Evolutionary conservation across 2,329 filamentous ascomycete species (phyloP), one percentile per base, ranked within the genome.

Genomic region (Daldinia eschscholtzii): DNA sequence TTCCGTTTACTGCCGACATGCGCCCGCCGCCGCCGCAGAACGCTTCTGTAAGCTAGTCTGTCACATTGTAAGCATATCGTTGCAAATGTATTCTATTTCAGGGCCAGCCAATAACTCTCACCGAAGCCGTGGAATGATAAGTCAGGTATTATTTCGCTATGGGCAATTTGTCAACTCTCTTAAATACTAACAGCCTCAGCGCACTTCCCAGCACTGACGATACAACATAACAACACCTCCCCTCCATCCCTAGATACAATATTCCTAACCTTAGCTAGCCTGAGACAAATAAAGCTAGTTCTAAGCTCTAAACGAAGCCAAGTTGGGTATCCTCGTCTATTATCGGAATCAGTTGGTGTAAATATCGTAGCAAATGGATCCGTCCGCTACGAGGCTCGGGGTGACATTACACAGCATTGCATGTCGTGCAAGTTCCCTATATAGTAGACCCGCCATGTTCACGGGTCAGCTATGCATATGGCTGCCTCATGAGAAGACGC

Each of bases 171-270:
- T 48, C 13, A 13, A 12, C 18, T 28, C 23, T 2, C 42, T 6
- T 46, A 13, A 7, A 23, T 46, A 13, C n/a, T 12, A 4, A 20
- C 12, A 23, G 18, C 5, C 20, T 26, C 44, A 23, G 20, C 2
- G 20, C 20, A 23, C 12, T 9, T n/a, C 3, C 3, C 4, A 30
- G 26, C 3, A 28, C 62, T 50, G 58, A 35, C 48, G 52, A 56
- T 53, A 37, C 41, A 63, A 65, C 61, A 26, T n/a, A 42, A 58
- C 13, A 46, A 33, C 39, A 9, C 20, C 28, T 48, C 48, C 12
- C 15, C 53, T 30, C 56, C 41, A 23, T 60, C 41, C 63, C 37
- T 55, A 26, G 57, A 18, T 18, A 39, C 60, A 33, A 3, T 56
- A 44, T 12, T 30, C 23, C 18, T 37, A 44, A 13, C 15, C 37